Evolutionary conservation across 1,284 basidiomycete species (phyloP).

Genomic region (Afroboletus lepidellus): DNA sequence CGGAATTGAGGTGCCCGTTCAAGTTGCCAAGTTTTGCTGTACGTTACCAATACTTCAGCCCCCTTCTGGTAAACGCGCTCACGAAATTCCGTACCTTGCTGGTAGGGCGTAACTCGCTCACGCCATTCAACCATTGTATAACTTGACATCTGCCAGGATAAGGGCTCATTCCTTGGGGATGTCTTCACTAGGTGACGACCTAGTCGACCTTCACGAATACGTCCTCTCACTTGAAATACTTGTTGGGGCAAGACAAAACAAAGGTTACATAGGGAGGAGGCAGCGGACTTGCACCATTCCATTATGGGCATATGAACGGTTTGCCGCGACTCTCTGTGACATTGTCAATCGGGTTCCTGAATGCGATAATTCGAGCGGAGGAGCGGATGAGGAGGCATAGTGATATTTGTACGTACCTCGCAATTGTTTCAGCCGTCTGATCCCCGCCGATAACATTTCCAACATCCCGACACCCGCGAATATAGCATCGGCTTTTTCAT

Average conservation of each 20-base stretch:
- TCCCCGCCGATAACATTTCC: background rate
- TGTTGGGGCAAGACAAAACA: too few species aligned
- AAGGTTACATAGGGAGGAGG: too few species aligned
- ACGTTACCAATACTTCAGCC: background rate
- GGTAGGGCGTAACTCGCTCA: background rate
- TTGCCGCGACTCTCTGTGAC: background rate
- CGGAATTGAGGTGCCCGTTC: too few species aligned
- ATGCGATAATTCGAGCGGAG: background rate
- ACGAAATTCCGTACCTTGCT: background rate
- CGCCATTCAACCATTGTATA: background rate
- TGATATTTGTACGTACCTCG: background rate
- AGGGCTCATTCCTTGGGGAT: too few species aligned
- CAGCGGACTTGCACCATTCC: too few species aligned
- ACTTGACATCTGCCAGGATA: background rate
- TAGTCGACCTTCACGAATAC: too few species aligned
- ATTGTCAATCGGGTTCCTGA: background rate
- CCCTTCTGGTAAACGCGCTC: too few species aligned
- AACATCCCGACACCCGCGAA: background rate
- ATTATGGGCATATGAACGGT: background rate
- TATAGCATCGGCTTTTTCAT: background rate
- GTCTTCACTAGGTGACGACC: too few species aligned
- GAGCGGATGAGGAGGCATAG: background rate
- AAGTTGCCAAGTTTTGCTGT: too few species aligned
- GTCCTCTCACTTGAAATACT: too few species aligned
- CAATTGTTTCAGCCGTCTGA: background rate